These are phyloP conservation scores for Asterionellopsis glacialis DNA, from an alignment of 108 stramenopile genomes.

Conservation along the genomic window DNA sequence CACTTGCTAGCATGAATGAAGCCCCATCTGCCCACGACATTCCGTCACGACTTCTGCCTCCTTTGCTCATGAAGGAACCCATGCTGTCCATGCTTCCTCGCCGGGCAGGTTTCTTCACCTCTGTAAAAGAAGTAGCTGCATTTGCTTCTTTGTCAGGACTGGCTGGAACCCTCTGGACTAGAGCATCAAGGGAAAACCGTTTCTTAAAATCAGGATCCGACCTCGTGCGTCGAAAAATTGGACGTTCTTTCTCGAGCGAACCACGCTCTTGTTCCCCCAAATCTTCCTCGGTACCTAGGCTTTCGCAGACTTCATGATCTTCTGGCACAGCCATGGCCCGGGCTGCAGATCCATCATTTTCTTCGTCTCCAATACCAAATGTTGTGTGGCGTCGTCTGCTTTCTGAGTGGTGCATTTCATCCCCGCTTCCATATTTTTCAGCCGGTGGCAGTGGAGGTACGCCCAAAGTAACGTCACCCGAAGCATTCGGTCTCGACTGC, in stretches of 20 bases:
- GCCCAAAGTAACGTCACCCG: constrained; percentile 24
- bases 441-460: constrained; percentile 30
- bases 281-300: not conserved
- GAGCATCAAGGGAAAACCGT: no score
- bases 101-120: not conserved
- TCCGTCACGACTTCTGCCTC: constrained; percentile 5
- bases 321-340: not conserved
- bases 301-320: not conserved
- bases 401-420: no score
- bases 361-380: not conserved
- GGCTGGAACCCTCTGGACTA: not conserved
- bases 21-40: constrained; percentile 1
- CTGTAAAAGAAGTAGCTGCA: not conserved
- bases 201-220: constrained; percentile 7
- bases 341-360: not conserved
- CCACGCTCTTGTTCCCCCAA: not conserved
- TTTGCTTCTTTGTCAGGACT: not conserved
- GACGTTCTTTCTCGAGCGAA: not conserved
- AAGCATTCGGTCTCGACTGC: constrained; percentile 2
- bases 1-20: constrained; percentile 6
- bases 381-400: no score
- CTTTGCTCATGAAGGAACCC: constrained; percentile 2
- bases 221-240: not conserved
- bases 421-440: no score
- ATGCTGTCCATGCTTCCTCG: constrained; percentile 10